phyloP scores from a whole-genome alignment of 2,329 filamentous ascomycete genomes.

The Hymenoscyphus fraxineus region DNA sequence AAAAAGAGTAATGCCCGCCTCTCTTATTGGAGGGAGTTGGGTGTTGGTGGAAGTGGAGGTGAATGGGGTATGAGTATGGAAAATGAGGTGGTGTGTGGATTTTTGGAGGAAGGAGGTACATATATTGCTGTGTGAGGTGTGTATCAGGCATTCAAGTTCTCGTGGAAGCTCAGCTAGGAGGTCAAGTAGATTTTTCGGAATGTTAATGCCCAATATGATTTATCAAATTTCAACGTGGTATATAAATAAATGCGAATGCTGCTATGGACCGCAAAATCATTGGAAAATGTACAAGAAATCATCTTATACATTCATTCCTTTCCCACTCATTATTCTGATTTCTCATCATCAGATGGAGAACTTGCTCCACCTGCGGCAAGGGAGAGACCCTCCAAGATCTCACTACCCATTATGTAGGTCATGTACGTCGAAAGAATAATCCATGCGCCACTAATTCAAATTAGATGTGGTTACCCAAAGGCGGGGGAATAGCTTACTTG shows the following conservation, averaged over 20 bases:
- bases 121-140: too few relatives aligned
- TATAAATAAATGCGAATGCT: not conserved
- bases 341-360: conserved; percentile 25
- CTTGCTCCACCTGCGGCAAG: conserved; percentile 36
- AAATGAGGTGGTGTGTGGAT: too few relatives aligned
- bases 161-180: not conserved
- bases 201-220: not conserved
- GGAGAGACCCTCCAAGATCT: conserved; percentile 58
- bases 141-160: too few relatives aligned
- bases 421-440: conserved; percentile 61
- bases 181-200: not conserved
- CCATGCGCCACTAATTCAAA: conserved; percentile 54
- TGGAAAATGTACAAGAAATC: not conserved
- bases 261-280: not conserved
- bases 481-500: conserved; percentile 49
- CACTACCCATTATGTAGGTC: conserved; percentile 54
- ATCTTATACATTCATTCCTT: not conserved
- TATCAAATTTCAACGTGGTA: not conserved
- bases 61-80: too few relatives aligned
- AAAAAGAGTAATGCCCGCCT: too few relatives aligned
- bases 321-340: conserved; percentile 20
- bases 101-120: too few relatives aligned
- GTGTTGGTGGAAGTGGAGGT: too few relatives aligned
- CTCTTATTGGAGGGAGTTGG: too few relatives aligned
- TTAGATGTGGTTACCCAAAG: conserved; percentile 18